Evolutionary conservation across 139 green algal species (phyloP).

Genomic region (Deuterostichococcus epilithicus): DNA sequence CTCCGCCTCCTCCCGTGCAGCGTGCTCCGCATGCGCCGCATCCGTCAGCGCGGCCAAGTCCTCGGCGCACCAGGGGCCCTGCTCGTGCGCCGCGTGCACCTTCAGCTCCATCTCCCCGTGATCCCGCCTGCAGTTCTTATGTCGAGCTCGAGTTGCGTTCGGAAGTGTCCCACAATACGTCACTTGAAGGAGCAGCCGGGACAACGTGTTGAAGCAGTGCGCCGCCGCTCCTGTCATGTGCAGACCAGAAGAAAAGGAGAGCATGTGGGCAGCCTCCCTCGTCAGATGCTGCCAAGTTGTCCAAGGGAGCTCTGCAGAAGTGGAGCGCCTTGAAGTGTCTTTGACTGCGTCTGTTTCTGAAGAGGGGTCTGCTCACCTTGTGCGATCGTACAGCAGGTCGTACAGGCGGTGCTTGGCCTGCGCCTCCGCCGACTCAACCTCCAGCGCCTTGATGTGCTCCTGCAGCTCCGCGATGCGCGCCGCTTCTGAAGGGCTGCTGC

Average conservation of each 20-base stretch:
- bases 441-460: slow-evolving; percentile 31
- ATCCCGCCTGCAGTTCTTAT: slow-evolving; percentile 49
- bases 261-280: too few relatives aligned
- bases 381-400: slow-evolving; percentile 73
- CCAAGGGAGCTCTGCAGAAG: too few relatives aligned
- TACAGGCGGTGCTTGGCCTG: slow-evolving; percentile 86
- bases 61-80: slow-evolving; percentile 57
- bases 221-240: too few relatives aligned
- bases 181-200: too few relatives aligned
- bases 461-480: slow-evolving; percentile 27
- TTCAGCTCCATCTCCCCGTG: slow-evolving; percentile 66
- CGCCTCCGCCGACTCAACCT: slow-evolving; percentile 71
- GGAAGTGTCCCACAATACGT: too few relatives aligned
- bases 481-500: slow-evolving; percentile 39
- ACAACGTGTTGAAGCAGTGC: too few relatives aligned
- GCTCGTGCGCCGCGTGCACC: slow-evolving; percentile 54
- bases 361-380: slow-evolving; percentile 30
- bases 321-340: too few relatives aligned
- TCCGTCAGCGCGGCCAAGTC: slow-evolving; percentile 62
- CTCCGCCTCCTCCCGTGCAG: slow-evolving; percentile 69
- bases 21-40: slow-evolving; percentile 63
- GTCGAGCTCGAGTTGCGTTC: too few relatives aligned
- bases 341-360: too few relatives aligned
- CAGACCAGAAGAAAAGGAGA: too few relatives aligned
- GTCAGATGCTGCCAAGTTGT: too few relatives aligned